A percentile compares a stretch with the other conserved stretches of the same genome.
phyloP scores from a whole-genome alignment of 352 stramenopile genomes.

The Globisporangium camurandrum region DNA sequence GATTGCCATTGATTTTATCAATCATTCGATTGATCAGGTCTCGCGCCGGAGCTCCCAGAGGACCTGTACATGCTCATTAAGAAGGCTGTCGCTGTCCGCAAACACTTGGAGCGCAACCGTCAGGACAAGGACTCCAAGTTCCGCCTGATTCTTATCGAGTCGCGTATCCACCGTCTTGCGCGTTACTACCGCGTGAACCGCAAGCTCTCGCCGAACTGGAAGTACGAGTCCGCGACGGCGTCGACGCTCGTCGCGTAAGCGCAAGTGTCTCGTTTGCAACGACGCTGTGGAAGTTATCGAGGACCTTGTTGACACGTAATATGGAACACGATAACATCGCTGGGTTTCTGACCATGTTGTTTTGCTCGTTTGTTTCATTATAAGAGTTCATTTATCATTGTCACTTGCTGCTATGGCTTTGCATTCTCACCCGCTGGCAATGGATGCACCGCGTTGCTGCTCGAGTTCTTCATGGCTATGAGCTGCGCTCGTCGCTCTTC shows the following conservation, averaged over 20 bases:
- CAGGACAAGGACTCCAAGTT: slow-evolving; percentile 99
- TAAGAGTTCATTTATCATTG: neutral
- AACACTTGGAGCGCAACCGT: slow-evolving; percentile 99
- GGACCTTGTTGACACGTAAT: no score
- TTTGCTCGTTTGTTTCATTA: neutral
- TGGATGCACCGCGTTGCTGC: no score
- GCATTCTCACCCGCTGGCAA: no score
- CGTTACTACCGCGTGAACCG: slow-evolving; percentile 99
- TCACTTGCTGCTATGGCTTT: no score
- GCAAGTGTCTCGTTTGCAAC: no score
- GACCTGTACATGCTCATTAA: slow-evolving; percentile 99
- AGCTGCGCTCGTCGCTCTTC: no score
- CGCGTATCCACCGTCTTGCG: slow-evolving; percentile 96
- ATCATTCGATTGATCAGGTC: slow-evolving; percentile 36
- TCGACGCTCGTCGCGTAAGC: slow-evolving; percentile 98
- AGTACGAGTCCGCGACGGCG: slow-evolving; percentile 98
- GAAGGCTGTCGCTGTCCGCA: slow-evolving; percentile 99
- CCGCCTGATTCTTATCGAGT: slow-evolving; percentile 99
- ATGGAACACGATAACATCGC: slow-evolving; percentile 1
- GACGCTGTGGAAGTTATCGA: no score
- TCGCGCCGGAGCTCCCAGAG: slow-evolving; percentile 98
- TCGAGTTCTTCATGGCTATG: no score
- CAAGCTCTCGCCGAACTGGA: slow-evolving; percentile 99
- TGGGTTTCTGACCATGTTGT: slow-evolving; percentile 4
- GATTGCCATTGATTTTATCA: neutral